phyloP scores from a whole-genome alignment of 805 yeast species.

The Saturnispora gosingensis region DNA sequence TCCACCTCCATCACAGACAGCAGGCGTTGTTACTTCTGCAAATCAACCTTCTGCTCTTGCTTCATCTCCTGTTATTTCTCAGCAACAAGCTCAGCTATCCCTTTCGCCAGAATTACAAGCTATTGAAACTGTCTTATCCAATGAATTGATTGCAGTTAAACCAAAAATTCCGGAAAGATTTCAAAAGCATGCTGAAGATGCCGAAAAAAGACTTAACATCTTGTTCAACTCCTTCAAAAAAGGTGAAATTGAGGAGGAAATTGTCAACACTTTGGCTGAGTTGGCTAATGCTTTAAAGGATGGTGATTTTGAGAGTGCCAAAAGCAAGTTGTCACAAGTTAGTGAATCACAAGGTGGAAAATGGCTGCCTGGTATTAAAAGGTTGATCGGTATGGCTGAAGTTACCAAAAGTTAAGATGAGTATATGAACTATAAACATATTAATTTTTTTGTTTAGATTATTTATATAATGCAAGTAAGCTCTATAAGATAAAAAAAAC shows the following conservation, averaged over 20 bases:
- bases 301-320: slow-evolving; percentile 53
- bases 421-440: background rate
- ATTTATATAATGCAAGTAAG: background rate
- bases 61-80: background rate
- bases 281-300: slow-evolving; percentile 42
- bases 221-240: slow-evolving; percentile 73
- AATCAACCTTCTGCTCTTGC: background rate
- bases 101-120: slow-evolving; percentile 51
- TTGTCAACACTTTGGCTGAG: slow-evolving; percentile 42
- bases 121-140: slow-evolving; percentile 47
- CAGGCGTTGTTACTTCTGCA: background rate
- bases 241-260: slow-evolving; percentile 50
- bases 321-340: slow-evolving; percentile 50
- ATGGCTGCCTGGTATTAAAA: slow-evolving; percentile 89
- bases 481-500: background rate
- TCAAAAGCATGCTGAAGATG: slow-evolving; percentile 63
- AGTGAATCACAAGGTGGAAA: slow-evolving; percentile 70
- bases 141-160: slow-evolving; percentile 50
- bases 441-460: background rate
- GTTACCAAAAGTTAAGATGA: slow-evolving; percentile 19
- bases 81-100: slow-evolving; percentile 20
- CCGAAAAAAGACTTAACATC: slow-evolving; percentile 71
- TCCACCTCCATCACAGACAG: slow-evolving; percentile 8
- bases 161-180: slow-evolving; percentile 71
- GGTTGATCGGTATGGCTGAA: slow-evolving; percentile 70